Percentiles rank a stretch among this genome's conserved stretches.
Conservation (phyloP, 2,329 filamentous ascomycete species). For the Alternaria ventricosa region DNA sequence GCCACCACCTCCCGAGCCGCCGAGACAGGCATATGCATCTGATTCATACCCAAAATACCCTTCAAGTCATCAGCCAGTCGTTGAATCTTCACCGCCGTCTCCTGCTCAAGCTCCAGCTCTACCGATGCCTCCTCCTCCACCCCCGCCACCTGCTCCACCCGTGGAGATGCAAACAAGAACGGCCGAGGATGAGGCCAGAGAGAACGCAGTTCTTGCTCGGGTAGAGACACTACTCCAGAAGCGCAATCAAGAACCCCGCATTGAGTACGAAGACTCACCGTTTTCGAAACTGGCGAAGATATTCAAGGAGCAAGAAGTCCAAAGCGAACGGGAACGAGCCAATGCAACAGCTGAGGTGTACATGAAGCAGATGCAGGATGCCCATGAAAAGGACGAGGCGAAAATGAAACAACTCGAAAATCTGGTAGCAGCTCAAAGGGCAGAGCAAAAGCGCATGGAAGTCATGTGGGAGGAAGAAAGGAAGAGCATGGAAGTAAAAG, state of each 20-base stretch:
- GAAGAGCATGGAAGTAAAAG: not conserved
- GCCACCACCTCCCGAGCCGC: not conserved
- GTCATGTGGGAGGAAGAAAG: not conserved
- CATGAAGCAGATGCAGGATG: constrained; percentile 2
- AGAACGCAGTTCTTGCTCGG: not conserved
- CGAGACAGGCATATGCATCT: not conserved
- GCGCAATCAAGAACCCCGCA: not conserved
- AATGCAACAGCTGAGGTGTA: not conserved
- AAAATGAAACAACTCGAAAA: constrained; percentile 1
- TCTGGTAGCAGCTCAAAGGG: not conserved
- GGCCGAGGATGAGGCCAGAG: not conserved
- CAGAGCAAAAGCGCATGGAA: not conserved
- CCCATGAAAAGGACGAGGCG: not conserved
- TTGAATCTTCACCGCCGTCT: not conserved
- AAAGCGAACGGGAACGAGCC: constrained; percentile 5
- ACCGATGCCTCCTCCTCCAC: not conserved
- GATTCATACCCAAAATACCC: not conserved
- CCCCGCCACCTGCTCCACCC: not conserved
- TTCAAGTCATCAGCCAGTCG: not conserved
- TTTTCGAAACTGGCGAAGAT: constrained; percentile 14
- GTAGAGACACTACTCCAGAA: not conserved
- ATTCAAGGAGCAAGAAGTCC: constrained; percentile 9
- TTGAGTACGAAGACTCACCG: not conserved
- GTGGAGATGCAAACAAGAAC: not conserved
- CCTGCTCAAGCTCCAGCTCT: not conserved